Base-by-base conservation (phyloP, 176 grass and related monocot species). In the Lolium multiflorum region DNA sequence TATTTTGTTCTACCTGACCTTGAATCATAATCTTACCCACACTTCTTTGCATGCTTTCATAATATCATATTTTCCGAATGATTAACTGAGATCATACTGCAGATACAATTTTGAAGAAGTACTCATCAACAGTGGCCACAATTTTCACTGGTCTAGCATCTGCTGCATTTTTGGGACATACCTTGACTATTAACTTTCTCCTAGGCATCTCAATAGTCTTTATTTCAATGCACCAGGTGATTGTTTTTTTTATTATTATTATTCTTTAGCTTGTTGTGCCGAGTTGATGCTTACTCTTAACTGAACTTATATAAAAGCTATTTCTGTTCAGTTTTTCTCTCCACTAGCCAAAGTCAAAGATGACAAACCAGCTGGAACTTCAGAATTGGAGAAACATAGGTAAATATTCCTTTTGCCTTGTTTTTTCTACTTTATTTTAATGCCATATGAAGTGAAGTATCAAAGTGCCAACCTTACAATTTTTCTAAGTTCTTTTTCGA, bases 61-160 rank as follows among this genome's bases (percentile, higher is more conserved):
- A 58, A 38, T 63, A 15, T 63, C 58, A 58, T 82, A 16, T 20
- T 76, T 76, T 84, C 13, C 31, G 60, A 81, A 69, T 75, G 12
- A 69, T 88, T 67, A 77, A 60, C 65, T 48, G 49, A 83, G 64
- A 81, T 88, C 63, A 76, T 61, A 16, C 69, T 50, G 71, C 93
- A 99, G 94, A 99, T 79, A 96, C 94, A 67, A 96, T 99, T 85
- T 90, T 99, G 88, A 98, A 98, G 92, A 98, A 98, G 77, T 98
- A 98, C 84, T 98, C 97, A 25, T 98, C 97, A 72, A 98, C 97
- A 17, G 97, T 98, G 84, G 97, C 97, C 46, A 98, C 97, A 17
- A 96, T 98, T 86, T 98, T 98, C 81, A 98, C 97, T 63, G 97
- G 97, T 46, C 79, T 98, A 87, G 94, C 94, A 76, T 98, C 97